Percentiles rank a stretch among this genome's conserved stretches.
These are phyloP conservation scores for Oemleria cerasiformis DNA, from an alignment of 306 rosid species.

Conservation along the genomic window DNA sequence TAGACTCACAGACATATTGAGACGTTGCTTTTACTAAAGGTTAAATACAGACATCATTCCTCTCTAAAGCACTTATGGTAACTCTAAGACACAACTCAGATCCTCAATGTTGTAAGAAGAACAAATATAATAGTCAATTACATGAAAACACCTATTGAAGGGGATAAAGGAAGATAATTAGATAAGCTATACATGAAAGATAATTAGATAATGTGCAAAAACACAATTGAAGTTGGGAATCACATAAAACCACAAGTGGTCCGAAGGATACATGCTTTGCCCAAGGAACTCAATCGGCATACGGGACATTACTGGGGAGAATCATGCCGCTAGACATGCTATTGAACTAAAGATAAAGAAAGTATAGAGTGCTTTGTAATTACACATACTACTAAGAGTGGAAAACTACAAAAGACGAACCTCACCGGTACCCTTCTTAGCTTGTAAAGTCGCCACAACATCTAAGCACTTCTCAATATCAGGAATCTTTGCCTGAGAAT, in stretches of 20 bases:
- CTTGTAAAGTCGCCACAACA: slow-evolving; percentile 71
- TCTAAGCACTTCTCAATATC: slow-evolving; percentile 93
- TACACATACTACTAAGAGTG: slow-evolving; percentile 15
- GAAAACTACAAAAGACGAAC: slow-evolving; percentile 50
- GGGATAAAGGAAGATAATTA: background rate
- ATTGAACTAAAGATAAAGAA: slow-evolving; percentile 1
- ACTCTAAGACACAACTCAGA: background rate
- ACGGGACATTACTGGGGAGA: background rate
- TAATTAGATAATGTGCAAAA: slow-evolving; percentile 1
- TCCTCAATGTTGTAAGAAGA: background rate
- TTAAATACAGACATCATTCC: background rate
- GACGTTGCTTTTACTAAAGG: background rate
- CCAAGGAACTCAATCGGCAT: background rate
- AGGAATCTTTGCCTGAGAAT: slow-evolving; percentile 87
- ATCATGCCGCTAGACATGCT: background rate
- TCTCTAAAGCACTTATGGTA: background rate
- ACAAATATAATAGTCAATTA: background rate
- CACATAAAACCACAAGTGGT: background rate
- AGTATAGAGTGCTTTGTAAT: background rate
- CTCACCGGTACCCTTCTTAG: slow-evolving; percentile 96
- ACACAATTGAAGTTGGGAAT: background rate
- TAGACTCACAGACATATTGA: background rate
- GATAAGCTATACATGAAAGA: background rate
- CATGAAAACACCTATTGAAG: background rate
- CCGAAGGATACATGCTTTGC: background rate